A percentile compares a stretch with the other conserved stretches of the same genome.
Conservation (phyloP, 768 basidiomycete genomes). For the Lactifluus subvellereus region DNA sequence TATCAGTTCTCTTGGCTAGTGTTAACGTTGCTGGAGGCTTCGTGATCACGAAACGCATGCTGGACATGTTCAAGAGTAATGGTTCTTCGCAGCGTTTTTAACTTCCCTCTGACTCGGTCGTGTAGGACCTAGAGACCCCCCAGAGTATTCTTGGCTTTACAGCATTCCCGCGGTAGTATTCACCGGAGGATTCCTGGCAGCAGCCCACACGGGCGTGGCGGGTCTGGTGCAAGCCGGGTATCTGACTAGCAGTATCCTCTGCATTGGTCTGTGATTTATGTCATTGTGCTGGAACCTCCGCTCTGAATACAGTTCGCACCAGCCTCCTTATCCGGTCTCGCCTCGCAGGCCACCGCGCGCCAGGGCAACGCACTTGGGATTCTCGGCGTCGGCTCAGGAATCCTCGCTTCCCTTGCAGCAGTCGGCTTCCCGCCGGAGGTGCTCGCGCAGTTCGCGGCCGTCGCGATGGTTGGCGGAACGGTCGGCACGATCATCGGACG, state of each 20-base stretch:
- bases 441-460: slow-evolving; percentile 70
- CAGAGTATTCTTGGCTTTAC: slow-evolving; percentile 84
- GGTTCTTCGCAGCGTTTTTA: slow-evolving; percentile 22
- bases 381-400: slow-evolving; percentile 76
- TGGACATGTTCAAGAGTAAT: slow-evolving; percentile 86
- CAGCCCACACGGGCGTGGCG: slow-evolving; percentile 78
- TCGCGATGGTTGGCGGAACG: slow-evolving; percentile 67
- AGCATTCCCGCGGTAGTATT: slow-evolving; percentile 74
- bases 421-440: slow-evolving; percentile 76
- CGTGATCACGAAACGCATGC: slow-evolving; percentile 85
- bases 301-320: neutral
- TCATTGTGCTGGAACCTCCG: neutral
- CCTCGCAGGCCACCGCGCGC: slow-evolving; percentile 75
- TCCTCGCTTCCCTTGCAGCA: slow-evolving; percentile 73
- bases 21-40: slow-evolving; percentile 88
- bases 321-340: slow-evolving; percentile 77
- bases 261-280: slow-evolving; percentile 51
- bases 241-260: slow-evolving; percentile 76
- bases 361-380: slow-evolving; percentile 89
- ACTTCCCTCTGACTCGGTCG: neutral
- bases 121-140: slow-evolving; percentile 73
- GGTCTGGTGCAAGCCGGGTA: slow-evolving; percentile 89
- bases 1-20: slow-evolving; percentile 81
- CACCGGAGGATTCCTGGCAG: slow-evolving; percentile 74
- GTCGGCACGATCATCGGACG: slow-evolving; percentile 71